These are phyloP conservation scores for Misopates orontium DNA, from an alignment of 257 asterid genomes.

Conservation along the genomic window DNA sequence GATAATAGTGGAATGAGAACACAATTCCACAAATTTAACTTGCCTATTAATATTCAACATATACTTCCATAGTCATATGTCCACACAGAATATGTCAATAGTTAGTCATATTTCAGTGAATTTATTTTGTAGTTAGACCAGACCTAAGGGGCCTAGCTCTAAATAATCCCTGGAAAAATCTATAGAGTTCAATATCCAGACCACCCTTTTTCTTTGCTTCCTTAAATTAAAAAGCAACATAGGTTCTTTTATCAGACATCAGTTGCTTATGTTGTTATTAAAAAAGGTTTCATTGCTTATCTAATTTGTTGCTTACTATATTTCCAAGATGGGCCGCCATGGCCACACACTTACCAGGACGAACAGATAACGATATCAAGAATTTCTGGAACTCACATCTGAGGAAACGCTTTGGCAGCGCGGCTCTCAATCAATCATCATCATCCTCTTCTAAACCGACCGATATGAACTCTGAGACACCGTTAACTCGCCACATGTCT, in stretches of 20 bases:
- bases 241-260: not conserved
- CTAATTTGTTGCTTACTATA: not conserved
- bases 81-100: too few species aligned
- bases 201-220: too few species aligned
- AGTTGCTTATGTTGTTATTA: not conserved
- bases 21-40: too few species aligned
- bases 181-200: too few species aligned
- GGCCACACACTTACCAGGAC: slow-evolving; percentile 63
- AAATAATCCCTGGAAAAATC: too few species aligned
- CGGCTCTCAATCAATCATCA: slow-evolving; percentile 26
- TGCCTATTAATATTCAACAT: too few species aligned
- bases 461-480: slow-evolving; percentile 25
- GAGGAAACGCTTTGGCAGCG: slow-evolving; percentile 42
- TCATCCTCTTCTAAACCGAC: slow-evolving; percentile 31
- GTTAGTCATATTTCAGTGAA: too few species aligned
- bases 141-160: too few species aligned
- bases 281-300: not conserved
- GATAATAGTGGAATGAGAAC: too few species aligned
- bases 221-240: too few species aligned
- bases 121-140: too few species aligned
- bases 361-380: slow-evolving; percentile 73
- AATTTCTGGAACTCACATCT: slow-evolving; percentile 79
- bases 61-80: too few species aligned
- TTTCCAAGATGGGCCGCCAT: slow-evolving; percentile 68
- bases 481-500: slow-evolving; percentile 34